Evolutionary conservation across 2,329 filamentous ascomycete species (phyloP).

Genomic region (Chrysoporthe austroafricana): DNA sequence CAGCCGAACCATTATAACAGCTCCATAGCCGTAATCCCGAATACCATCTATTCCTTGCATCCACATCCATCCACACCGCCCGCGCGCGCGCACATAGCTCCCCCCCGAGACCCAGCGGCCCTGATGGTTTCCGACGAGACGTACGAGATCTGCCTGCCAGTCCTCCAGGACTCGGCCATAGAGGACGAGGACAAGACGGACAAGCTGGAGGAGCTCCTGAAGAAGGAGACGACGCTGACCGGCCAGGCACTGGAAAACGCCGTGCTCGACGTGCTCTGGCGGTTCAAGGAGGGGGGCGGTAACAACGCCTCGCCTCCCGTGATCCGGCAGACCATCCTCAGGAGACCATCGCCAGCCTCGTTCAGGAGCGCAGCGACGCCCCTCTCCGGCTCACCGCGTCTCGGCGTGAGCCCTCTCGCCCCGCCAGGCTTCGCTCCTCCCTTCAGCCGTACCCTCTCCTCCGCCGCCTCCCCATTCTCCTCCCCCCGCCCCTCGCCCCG

Average conservation of each 20-base stretch:
- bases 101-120: slow-evolving; percentile 2
- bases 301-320: slow-evolving; percentile 76
- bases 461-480: slow-evolving; percentile 84
- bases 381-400: slow-evolving; percentile 78
- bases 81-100: slow-evolving; percentile 16
- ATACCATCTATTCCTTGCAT: slow-evolving; percentile 4
- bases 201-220: slow-evolving; percentile 82
- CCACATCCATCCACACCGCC: not conserved
- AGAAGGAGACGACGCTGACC: slow-evolving; percentile 74
- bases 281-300: slow-evolving; percentile 71
- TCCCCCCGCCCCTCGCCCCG: slow-evolving; percentile 92
- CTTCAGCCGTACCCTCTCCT: slow-evolving; percentile 77
- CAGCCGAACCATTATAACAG: slow-evolving; percentile 12
- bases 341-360: slow-evolving; percentile 87
- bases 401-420: slow-evolving; percentile 80
- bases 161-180: slow-evolving; percentile 79
- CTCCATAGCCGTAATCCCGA: slow-evolving; percentile 9
- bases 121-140: slow-evolving; percentile 89
- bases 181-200: slow-evolving; percentile 97
- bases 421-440: slow-evolving; percentile 78
- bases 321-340: slow-evolving; percentile 85
- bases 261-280: slow-evolving; percentile 88
- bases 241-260: slow-evolving; percentile 85
- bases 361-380: slow-evolving; percentile 88
- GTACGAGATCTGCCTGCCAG: slow-evolving; percentile 87